Base-by-base conservation (phyloP, 78 protist genomes). In the Cavenderia fasciculata region DNA sequence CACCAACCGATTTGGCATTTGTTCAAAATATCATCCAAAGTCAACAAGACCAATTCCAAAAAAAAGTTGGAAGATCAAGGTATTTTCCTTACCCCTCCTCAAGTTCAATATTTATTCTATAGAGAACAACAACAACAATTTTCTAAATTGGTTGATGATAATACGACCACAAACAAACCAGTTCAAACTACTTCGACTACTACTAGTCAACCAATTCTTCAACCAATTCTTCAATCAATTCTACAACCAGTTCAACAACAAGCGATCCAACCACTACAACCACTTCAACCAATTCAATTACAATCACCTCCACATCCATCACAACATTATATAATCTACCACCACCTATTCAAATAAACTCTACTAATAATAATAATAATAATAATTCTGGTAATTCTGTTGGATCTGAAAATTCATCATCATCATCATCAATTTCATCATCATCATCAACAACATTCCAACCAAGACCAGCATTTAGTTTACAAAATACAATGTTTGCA, bases 21-120 rank as follows among this genome's bases (percentile, higher is more conserved):
- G 62, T 77, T 33, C 87, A 77, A 33, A 19, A 41, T 11, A 18
- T 77, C n/a, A 41, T 77, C 18, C 87, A 77, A 44, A 72, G 62
- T 11, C 87, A 77, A 63, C 87, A 77, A 49, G 74, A 77, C 31
- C 12, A 54, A 8, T 63, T 63, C 47, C 33, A 40, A 47, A 63
- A 63, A n/a, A 63, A 40, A 27, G n/a, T 21, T 63, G 19, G 72
- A 47, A 38, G 54, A 63, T 14, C 72, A 63, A 3, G 72, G 51
- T 10, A n/a, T 47, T 7, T n/a, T 36, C 7, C 72, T 63, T 5
- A 11, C 27, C 8, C 51, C 33, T 16, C 54, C 14, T n/a, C 72
- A 63, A n/a, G 38, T 63, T 40, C 72, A 63, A 63, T 63, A n/a
- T 38, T 47, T 63, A 11, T 63, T 63, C 47, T 18, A 38, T 36